phyloP scores from a whole-genome alignment of 306 rosid genomes.

The Myrica gale region DNA sequence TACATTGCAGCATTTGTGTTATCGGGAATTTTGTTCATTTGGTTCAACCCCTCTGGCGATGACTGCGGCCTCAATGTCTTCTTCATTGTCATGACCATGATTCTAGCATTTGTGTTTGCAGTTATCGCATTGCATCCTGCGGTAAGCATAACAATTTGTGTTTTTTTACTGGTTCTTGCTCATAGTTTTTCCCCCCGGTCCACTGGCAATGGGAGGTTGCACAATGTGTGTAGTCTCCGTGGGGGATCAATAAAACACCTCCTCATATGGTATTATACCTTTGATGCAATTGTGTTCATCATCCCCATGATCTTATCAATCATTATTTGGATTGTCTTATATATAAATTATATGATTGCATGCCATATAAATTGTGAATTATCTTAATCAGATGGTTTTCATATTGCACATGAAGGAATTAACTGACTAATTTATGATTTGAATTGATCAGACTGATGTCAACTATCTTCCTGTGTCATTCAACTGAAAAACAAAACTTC shows the following conservation, averaged over 20 bases:
- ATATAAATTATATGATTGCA: neutral
- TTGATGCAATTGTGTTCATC: neutral
- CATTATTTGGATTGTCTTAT: neutral
- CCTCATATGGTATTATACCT: neutral
- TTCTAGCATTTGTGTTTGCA: conserved; percentile 69
- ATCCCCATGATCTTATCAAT: neutral
- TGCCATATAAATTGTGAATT: conserved; percentile 6
- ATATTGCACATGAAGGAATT: conserved; percentile 9
- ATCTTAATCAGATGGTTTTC: neutral
- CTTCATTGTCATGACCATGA: conserved; percentile 87
- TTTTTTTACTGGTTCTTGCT: neutral
- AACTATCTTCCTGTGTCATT: neutral
- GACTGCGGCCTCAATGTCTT: conserved; percentile 91
- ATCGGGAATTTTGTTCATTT: conserved; percentile 81
- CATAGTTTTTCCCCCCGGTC: neutral
- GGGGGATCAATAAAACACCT: neutral
- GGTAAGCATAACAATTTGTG: conserved; percentile 42
- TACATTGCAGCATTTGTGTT: conserved; percentile 68
- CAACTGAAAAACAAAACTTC: neutral
- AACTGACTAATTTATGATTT: conserved; percentile 2
- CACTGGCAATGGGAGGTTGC: neutral
- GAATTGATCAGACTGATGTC: neutral
- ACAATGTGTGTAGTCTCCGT: neutral
- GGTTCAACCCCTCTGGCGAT: conserved; percentile 93
- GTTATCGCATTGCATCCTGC: conserved; percentile 74